Percentiles rank a stretch among this genome's conserved stretches.
These are phyloP conservation scores for Stentor roeselii DNA, from an alignment of 73 alveolate genomes.

Conservation along the genomic window DNA sequence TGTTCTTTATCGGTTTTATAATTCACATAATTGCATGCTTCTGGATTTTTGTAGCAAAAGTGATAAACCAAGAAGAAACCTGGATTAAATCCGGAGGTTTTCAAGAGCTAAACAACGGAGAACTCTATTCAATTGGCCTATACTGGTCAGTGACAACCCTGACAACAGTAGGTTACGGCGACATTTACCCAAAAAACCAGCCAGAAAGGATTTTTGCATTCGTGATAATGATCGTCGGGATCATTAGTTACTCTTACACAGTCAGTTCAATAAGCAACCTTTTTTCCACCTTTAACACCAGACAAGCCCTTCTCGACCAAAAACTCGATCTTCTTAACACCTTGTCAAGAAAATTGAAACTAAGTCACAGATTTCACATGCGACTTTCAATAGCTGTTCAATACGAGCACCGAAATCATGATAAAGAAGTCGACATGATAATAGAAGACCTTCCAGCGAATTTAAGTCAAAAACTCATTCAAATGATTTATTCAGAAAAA, in stretches of 20 bases:
- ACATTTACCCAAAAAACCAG: conserved; percentile 49
- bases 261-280: conserved; percentile 72
- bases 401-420: conserved; percentile 29
- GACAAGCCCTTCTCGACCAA: conserved; percentile 3
- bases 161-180: conserved; percentile 86
- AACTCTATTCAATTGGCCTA: conserved; percentile 49
- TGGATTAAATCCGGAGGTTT: conserved; percentile 64
- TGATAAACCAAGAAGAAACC: conserved; percentile 41
- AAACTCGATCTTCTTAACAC: conserved; percentile 14
- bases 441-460: conserved; percentile 58
- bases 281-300: conserved; percentile 52
- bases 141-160: conserved; percentile 76
- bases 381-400: conserved; percentile 28
- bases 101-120: conserved; percentile 32
- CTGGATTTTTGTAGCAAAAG: conserved; percentile 59
- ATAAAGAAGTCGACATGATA: conserved; percentile 58
- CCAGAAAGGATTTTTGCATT: conserved; percentile 57
- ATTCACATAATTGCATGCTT: conserved; percentile 69
- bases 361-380: conserved; percentile 19
- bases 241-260: conserved; percentile 70
- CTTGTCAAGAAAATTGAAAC: conserved; percentile 30
- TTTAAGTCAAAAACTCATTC: conserved; percentile 54
- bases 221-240: conserved; percentile 74
- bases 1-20: conserved; percentile 48
- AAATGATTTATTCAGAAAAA: conserved; percentile 52